Evolutionary conservation across 1,284 basidiomycete species (phyloP).

Genomic region (Pulchroboletus neoregius): DNA sequence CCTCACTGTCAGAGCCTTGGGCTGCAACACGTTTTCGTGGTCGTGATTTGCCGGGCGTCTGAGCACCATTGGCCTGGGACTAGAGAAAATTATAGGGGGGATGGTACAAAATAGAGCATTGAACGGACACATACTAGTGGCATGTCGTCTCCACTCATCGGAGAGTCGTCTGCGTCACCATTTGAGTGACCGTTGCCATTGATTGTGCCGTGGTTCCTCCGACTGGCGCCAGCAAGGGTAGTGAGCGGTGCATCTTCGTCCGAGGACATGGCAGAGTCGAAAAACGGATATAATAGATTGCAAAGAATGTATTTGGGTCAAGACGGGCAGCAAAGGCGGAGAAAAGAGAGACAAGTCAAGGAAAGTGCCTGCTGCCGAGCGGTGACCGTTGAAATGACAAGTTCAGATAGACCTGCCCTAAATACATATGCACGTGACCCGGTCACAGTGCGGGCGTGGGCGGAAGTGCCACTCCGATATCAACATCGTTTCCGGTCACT

Average conservation of each 20-base stretch:
- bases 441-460: neutral
- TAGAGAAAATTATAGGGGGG: slow-evolving; percentile 27
- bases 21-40: slow-evolving; percentile 59
- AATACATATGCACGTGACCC: slow-evolving; percentile 33
- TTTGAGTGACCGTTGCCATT: slow-evolving; percentile 46
- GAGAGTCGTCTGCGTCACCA: slow-evolving; percentile 41
- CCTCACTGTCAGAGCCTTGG: slow-evolving; percentile 57
- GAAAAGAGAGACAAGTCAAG: slow-evolving; percentile 24
- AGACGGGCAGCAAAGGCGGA: slow-evolving; percentile 10
- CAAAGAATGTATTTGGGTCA: slow-evolving; percentile 1
- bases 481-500: too few species aligned
- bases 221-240: slow-evolving; percentile 38
- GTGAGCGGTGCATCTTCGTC: slow-evolving; percentile 69
- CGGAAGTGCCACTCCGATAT: neutral
- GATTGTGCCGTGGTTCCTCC: slow-evolving; percentile 34
- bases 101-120: neutral
- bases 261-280: slow-evolving; percentile 45
- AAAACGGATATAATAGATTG: neutral
- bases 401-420: slow-evolving; percentile 60
- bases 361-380: slow-evolving; percentile 20
- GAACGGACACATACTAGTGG: slow-evolving; percentile 54
- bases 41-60: slow-evolving; percentile 46
- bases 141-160: slow-evolving; percentile 64
- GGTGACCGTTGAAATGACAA: slow-evolving; percentile 37
- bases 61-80: slow-evolving; percentile 42